A percentile compares a stretch with the other conserved stretches of the same genome.
These are phyloP conservation scores for Xylaria sp. DNA, from an alignment of 2,329 filamentous ascomycete species.

Conservation along the genomic window DNA sequence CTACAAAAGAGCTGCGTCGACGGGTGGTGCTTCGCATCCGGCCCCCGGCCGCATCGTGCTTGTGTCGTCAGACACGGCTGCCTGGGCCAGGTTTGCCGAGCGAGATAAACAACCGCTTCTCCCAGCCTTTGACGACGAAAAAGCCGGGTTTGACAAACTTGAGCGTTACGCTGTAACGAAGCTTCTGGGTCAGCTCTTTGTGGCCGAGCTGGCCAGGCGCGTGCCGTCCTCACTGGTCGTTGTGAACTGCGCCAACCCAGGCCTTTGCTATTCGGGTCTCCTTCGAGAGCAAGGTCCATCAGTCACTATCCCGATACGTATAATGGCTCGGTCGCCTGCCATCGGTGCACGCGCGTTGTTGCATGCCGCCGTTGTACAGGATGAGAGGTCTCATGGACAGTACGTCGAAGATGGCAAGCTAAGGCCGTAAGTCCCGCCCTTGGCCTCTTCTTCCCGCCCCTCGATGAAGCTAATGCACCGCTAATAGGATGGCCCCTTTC, in stretches of 20 bases:
- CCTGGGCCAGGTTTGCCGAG: neutral
- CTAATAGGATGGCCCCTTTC: too few species aligned
- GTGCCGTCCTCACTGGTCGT: slow-evolving; percentile 27
- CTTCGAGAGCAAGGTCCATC: neutral
- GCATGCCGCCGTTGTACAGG: slow-evolving; percentile 14
- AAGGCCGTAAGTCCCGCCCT: slow-evolving; percentile 24
- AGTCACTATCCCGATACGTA: neutral
- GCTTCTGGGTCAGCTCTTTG: neutral
- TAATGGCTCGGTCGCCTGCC: slow-evolving; percentile 8
- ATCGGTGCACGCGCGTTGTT: slow-evolving; percentile 25
- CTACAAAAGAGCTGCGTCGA: slow-evolving; percentile 41
- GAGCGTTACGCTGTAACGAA: neutral
- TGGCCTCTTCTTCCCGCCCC: neutral
- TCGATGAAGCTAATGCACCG: too few species aligned
- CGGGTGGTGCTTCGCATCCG: neutral
- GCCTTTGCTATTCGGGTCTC: slow-evolving; percentile 17
- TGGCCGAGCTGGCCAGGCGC: slow-evolving; percentile 20
- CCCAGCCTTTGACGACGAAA: neutral
- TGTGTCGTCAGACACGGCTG: neutral
- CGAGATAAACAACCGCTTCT: neutral
- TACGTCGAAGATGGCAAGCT: slow-evolving; percentile 29
- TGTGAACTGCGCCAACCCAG: slow-evolving; percentile 24
- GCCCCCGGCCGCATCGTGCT: neutral
- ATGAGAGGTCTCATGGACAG: slow-evolving; percentile 24
- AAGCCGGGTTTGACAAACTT: neutral